Percentiles rank a stretch among this genome's conserved stretches.
These are phyloP conservation scores for Akanthomyces muscarius DNA, from an alignment of 2,329 filamentous ascomycete genomes.

Conservation along the genomic window DNA sequence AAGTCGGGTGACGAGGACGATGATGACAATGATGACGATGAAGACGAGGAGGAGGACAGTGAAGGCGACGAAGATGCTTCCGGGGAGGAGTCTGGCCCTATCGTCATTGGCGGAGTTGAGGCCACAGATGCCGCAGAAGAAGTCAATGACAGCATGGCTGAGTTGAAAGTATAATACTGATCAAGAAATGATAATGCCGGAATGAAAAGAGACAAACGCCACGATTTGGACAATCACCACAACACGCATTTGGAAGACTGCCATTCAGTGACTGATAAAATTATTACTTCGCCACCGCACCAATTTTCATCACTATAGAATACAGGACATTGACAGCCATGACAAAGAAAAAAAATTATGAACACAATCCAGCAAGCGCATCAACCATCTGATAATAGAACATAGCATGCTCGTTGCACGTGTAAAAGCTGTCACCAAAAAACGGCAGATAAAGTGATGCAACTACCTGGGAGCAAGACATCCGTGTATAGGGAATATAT, in stretches of 20 bases:
- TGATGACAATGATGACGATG: slow-evolving; percentile 20
- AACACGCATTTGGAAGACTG: background rate
- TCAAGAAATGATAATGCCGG: background rate
- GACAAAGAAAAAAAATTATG: slow-evolving; percentile 25
- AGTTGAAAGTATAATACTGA: slow-evolving; percentile 24
- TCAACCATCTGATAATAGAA: slow-evolving; percentile 30
- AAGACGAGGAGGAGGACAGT: slow-evolving; percentile 25
- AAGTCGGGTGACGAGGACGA: slow-evolving; percentile 29
- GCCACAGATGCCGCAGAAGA: slow-evolving; percentile 6
- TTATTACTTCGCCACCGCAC: slow-evolving; percentile 10
- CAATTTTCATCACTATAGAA: slow-evolving; percentile 30
- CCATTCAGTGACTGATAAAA: slow-evolving; percentile 10
- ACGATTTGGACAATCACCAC: background rate
- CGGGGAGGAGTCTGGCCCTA: slow-evolving; percentile 21
- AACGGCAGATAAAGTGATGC: slow-evolving; percentile 10
- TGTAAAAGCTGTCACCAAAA: slow-evolving; percentile 26
- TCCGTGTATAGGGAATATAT: slow-evolving; percentile 18
- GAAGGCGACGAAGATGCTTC: slow-evolving; percentile 24
- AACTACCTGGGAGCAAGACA: slow-evolving; percentile 18
- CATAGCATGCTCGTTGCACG: slow-evolving; percentile 35
- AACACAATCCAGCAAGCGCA: slow-evolving; percentile 31
- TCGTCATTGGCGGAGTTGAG: slow-evolving; percentile 24
- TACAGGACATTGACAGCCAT: slow-evolving; percentile 33
- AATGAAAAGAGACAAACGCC: background rate
- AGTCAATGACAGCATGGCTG: slow-evolving; percentile 29